phyloP scores from a whole-genome alignment of 805 yeast species.

The Ogataea methylovora region DNA sequence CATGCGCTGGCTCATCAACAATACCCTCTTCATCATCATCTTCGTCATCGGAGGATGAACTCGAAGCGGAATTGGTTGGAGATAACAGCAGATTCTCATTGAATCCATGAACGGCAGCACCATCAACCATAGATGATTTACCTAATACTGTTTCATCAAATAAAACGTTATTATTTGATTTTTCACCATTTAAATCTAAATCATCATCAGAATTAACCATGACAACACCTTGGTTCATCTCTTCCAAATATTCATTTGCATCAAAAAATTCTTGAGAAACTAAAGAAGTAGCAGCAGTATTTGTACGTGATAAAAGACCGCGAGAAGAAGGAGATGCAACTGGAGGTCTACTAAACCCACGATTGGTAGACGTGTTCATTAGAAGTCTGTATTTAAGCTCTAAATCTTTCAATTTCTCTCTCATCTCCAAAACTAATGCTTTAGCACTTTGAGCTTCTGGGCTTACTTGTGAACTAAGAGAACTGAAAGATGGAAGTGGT shows the following conservation, averaged over 20 bases:
- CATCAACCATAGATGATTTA: background rate
- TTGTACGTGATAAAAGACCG: slow-evolving; percentile 17
- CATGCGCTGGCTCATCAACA: background rate
- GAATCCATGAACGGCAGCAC: background rate
- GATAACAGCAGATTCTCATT: too few species aligned
- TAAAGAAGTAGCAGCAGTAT: slow-evolving; percentile 25
- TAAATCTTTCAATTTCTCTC: slow-evolving; percentile 12
- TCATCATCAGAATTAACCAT: slow-evolving; percentile 31
- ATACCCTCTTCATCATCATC: slow-evolving; percentile 8
- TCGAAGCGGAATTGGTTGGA: slow-evolving; percentile 1
- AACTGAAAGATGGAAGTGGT: background rate
- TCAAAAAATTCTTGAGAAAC: slow-evolving; percentile 54
- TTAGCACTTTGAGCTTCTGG: slow-evolving; percentile 12
- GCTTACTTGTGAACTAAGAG: slow-evolving; percentile 6
- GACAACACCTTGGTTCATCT: slow-evolving; percentile 45
- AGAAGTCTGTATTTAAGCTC: slow-evolving; percentile 16
- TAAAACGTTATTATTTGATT: background rate
- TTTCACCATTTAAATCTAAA: slow-evolving; percentile 9
- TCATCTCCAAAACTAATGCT: slow-evolving; percentile 10
- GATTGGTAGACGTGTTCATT: slow-evolving; percentile 12
- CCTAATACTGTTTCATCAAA: background rate
- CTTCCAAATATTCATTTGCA: slow-evolving; percentile 58
- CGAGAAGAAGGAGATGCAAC: slow-evolving; percentile 14
- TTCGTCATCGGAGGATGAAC: slow-evolving; percentile 8
- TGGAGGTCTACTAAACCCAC: slow-evolving; percentile 15